Percentiles rank a stretch among this genome's conserved stretches.
phyloP scores from a whole-genome alignment of 345 rosid genomes.

The Salix exigua region DNA sequence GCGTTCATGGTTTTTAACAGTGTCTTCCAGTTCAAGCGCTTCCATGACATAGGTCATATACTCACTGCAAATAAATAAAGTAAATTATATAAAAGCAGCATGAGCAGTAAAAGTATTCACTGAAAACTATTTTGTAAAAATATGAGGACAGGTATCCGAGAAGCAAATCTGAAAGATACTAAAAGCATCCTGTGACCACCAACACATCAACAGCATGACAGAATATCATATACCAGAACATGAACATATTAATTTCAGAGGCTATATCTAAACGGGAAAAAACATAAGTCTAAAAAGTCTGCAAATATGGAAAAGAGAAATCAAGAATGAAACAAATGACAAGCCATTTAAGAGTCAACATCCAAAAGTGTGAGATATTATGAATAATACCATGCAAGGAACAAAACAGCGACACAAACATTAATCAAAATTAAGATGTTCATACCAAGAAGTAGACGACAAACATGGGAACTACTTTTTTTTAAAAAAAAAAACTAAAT shows the following conservation, averaged over 20 bases:
- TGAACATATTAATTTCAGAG: not conserved
- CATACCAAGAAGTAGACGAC: not conserved
- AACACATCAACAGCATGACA: not conserved
- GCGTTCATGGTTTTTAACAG: constrained; percentile 79
- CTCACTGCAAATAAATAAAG: constrained; percentile 49
- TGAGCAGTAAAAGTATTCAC: not conserved
- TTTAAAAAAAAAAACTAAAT: not conserved
- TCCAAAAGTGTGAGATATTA: not conserved
- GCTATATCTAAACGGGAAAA: not conserved
- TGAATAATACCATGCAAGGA: not conserved
- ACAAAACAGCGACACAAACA: not conserved
- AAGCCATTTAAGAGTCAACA: not conserved
- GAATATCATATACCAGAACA: not conserved
- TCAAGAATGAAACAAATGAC: too few relatives aligned
- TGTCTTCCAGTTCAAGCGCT: constrained; percentile 93
- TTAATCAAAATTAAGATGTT: not conserved
- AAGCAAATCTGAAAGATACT: not conserved
- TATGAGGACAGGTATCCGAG: not conserved
- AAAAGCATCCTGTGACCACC: not conserved
- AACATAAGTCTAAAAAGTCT: not conserved
- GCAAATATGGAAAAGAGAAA: not conserved
- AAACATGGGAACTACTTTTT: not conserved
- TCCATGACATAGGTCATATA: constrained; percentile 74
- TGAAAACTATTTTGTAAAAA: not conserved
- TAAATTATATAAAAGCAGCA: constrained; percentile 7